A percentile compares a stretch with the other conserved stretches of the same genome.
Conservation (phyloP, 2,329 filamentous ascomycete genomes). For the Exophiala calicioides region DNA sequence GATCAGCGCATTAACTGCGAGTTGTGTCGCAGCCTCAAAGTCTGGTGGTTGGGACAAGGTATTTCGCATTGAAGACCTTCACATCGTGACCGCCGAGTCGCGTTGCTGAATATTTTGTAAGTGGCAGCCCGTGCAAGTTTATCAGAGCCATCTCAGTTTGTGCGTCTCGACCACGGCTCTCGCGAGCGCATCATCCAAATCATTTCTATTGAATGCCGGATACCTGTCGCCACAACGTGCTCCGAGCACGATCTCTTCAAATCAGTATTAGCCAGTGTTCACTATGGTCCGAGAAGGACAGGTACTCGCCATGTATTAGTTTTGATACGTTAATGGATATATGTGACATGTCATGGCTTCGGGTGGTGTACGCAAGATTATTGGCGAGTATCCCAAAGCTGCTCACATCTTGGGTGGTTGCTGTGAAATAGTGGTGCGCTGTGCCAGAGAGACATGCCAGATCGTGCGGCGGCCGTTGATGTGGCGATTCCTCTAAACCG, state of each 20-base stretch:
- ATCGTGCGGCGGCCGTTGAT: conserved; percentile 1
- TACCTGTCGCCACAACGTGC: conserved; percentile 1
- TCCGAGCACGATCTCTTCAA: conserved; percentile 3
- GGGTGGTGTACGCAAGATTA: not conserved
- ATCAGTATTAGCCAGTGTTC: conserved; percentile 1
- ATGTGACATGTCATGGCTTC: conserved; percentile 1
- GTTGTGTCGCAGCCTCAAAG: no score
- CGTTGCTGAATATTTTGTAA: no score
- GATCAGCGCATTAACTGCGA: no score
- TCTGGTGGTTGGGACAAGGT: no score
- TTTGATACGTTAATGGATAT: conserved; percentile 2
- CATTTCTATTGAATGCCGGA: conserved; percentile 1
- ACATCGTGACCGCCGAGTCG: no score
- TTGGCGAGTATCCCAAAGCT: not conserved
- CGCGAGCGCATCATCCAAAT: conserved; percentile 3
- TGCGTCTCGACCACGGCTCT: conserved; percentile 4
- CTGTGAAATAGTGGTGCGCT: conserved; percentile 1
- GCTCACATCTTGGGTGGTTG: not conserved
- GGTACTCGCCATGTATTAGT: conserved; percentile 4
- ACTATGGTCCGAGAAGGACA: not conserved
- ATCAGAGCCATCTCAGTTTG: conserved; percentile 1
- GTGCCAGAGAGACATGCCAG: not conserved
- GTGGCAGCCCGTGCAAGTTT: not conserved
- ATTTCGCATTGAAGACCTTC: no score
- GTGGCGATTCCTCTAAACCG: not conserved